Base-by-base conservation (phyloP, 345 rosid species). In the Ricinus communis region DNA sequence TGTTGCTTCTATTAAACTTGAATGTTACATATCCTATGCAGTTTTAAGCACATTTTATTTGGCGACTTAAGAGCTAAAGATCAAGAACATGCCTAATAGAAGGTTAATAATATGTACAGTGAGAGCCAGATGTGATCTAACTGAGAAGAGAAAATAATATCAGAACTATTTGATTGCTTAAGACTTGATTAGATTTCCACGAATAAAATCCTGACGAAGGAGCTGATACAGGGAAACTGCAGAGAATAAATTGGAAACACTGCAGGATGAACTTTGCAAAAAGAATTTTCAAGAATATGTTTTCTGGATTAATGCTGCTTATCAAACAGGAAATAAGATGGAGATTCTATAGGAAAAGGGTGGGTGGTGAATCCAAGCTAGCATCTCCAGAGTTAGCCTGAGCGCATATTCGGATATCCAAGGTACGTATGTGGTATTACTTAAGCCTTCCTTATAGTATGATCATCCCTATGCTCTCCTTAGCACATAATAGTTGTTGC, bases 371-470 rank as follows among this genome's bases (percentile, higher is more conserved):
- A 65, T 57, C 75, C 80, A 65, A 71, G 67, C 66, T 21, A 47
- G 52, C 71, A 68, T 71, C 77, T 68, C 46, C 14, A 38, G 81
- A 65, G 46, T 56, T 65, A 73, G 36, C 68, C 52, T 19, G 33
- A 59, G 76, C 62, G 79, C 74, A 76, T 68, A 73, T 73, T 76
- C 79, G 68, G 75, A 73, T 73, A 73, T 79, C 54, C 79, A 24
- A 62, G 22, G 73, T 54, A 56, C 46, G 31, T 66, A 28, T 59
- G 66, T 40, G 33, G 31, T 18, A 12, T 43, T 51, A 19, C n/a
- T 59, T 18, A 24, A 27, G 13, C 12, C 36, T 38, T 43, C 33
- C 68, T 21, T 18, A 55, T 22, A 63, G 0, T 41, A 14, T 66
- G 75, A 66, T 55, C 7, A n/a, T 40, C 3, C 9, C 79, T 24